Base-by-base conservation (phyloP, 2,329 filamentous ascomycete genomes). In the Diatrype stigma region DNA sequence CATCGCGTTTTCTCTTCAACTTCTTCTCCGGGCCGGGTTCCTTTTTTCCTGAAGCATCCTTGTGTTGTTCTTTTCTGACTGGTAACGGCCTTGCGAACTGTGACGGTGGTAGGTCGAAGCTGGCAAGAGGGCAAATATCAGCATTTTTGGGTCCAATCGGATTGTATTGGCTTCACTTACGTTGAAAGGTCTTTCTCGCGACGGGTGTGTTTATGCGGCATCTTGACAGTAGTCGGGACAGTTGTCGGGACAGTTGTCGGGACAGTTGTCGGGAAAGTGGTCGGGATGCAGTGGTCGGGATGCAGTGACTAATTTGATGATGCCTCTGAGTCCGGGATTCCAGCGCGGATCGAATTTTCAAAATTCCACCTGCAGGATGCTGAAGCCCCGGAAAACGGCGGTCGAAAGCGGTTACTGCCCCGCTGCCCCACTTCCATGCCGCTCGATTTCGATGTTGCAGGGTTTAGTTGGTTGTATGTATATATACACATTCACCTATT, bases 121-220 rank as follows among this genome's bases (percentile, higher is more conserved):
- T 82, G 38, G 28, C 42, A 34, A n/a, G 22, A 2, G 38, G 14
- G 14, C 14, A 26, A 21, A 46, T 14, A 50, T 58, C 48, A 61
- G 53, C 42, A n/a, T 54, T 59, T 56, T 56, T 58, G n/a, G n/a
- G n/a, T n/a, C n/a, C n/a, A n/a, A 63, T 28, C 42, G 30, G 5
- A 52, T 30, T 12, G 45, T 17, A 40, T 47, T 34, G 19, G 7
- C 40, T 35, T 32, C 26, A 65, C 75, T 58, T 67, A 85, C 84
- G 74, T 73, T 16, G 74, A 74, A 46, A 74, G 73, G 53, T 85
- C 79, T 47, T 75, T 74, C 11, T 74, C 76, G 50, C 81, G 81
- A 58, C 88, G 80, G 56, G 87, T 93, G 68, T 95, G 90, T 72
- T 95, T 95, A 73, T 93, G 89, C 68, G 90, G 90, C 90, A 95